These are phyloP conservation scores for Phytopythium helicoides DNA, from an alignment of 352 stramenopile genomes.

Conservation along the genomic window DNA sequence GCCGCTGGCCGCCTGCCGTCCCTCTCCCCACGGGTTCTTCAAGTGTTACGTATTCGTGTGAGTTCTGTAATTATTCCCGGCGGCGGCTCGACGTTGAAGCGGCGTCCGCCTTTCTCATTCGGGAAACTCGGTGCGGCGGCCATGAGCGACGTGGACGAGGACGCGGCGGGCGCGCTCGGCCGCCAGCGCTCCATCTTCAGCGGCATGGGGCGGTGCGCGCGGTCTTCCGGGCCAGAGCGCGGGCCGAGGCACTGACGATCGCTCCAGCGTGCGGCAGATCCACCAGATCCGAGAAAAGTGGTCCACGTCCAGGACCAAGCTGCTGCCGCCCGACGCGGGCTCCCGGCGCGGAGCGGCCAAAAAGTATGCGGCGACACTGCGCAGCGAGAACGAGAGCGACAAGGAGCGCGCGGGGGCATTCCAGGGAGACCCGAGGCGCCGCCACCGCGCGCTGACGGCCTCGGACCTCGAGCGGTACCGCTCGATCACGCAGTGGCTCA, in stretches of 20 bases:
- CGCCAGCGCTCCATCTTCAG: constrained; percentile 49
- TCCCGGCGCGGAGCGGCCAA: constrained; percentile 4
- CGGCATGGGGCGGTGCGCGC: constrained; percentile 31
- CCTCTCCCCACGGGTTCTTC: constrained; percentile 7
- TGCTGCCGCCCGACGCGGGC: neutral
- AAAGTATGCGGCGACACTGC: constrained; percentile 10
- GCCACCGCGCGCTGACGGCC: constrained; percentile 17
- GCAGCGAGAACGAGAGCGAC: constrained; percentile 14
- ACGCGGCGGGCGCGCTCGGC: constrained; percentile 14
- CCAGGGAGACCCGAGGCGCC: constrained; percentile 1
- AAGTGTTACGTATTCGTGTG: constrained; percentile 4
- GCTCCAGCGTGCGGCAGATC: constrained; percentile 44
- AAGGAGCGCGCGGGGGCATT: neutral
- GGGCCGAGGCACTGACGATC: neutral
- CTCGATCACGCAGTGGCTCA: constrained; percentile 40
- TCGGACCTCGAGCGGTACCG: constrained; percentile 48
- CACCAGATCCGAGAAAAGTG: constrained; percentile 55
- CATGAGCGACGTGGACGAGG: constrained; percentile 48
- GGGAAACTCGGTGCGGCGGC: too few relatives aligned
- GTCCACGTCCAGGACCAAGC: constrained; percentile 16
- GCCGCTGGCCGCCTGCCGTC: too few relatives aligned
- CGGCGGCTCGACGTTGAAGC: too few relatives aligned
- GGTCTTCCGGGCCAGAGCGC: neutral
- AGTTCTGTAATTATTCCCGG: too few relatives aligned
- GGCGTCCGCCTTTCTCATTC: too few relatives aligned